Evolutionary conservation across 805 yeast genomes (phyloP).

Genomic region (Kodamaea hsintzibuensis): DNA sequence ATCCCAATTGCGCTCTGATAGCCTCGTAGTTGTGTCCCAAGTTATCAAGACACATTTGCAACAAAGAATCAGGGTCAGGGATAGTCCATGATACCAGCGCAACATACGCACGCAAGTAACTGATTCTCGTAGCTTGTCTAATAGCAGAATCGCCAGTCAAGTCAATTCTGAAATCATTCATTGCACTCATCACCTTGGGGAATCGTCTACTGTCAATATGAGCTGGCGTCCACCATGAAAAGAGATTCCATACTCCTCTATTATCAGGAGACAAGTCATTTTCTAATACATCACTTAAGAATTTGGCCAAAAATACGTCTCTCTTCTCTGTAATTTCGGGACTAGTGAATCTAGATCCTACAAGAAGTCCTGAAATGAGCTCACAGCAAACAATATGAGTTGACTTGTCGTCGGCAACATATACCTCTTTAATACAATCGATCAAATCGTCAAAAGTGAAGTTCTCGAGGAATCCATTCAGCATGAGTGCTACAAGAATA

Average conservation of each 20-base stretch:
- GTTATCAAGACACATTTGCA: conserved; percentile 45
- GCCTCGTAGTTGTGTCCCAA: conserved; percentile 69
- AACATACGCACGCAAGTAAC: conserved; percentile 53
- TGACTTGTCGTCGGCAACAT: conserved; percentile 68
- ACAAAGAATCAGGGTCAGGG: conserved; percentile 47
- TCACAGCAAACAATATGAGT: conserved; percentile 77
- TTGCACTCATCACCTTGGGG: conserved; percentile 47
- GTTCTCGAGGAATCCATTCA: conserved; percentile 43
- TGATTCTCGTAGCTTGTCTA: conserved; percentile 59
- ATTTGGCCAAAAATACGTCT: conserved; percentile 47
- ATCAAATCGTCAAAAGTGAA: conserved; percentile 54
- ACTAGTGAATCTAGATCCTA: conserved; percentile 47
- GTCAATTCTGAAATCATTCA: conserved; percentile 50
- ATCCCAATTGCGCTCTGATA: conserved; percentile 69
- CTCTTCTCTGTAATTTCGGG: conserved; percentile 33
- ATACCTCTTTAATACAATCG: conserved; percentile 48
- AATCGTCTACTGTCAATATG: conserved; percentile 69
- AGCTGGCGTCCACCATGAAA: conserved; percentile 72
- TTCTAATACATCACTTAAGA: conserved; percentile 48
- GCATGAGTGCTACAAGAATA: conserved; percentile 49
- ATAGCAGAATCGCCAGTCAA: conserved; percentile 61
- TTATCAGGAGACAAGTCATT: conserved; percentile 74
- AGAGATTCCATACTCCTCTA: conserved; percentile 69
- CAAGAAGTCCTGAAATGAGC: conserved; percentile 61
- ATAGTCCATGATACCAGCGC: conserved; percentile 56